Evolutionary conservation across 2,329 filamentous ascomycete species (phyloP).

Genomic region (Colletotrichum coccodes): DNA sequence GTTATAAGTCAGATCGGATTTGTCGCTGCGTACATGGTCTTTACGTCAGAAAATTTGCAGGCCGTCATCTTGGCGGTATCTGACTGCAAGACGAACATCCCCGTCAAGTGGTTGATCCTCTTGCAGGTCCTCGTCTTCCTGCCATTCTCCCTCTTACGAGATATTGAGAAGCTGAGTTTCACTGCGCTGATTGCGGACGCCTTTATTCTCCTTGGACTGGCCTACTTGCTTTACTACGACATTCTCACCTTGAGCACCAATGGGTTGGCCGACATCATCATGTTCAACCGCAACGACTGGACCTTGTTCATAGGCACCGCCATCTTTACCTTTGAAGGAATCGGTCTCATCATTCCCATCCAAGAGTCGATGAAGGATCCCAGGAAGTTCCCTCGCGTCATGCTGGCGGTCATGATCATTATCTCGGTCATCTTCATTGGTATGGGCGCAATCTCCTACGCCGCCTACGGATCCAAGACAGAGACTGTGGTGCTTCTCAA

Average conservation of each 20-base stretch:
- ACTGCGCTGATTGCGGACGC: conserved; percentile 93
- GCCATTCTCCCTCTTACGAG: conserved; percentile 90
- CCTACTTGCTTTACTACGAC: conserved; percentile 97
- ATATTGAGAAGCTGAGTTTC: conserved; percentile 97
- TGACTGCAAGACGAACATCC: conserved; percentile 85
- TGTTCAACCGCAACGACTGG: conserved; percentile 94
- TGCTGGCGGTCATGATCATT: conserved; percentile 92
- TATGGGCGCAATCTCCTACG: conserved; percentile 94
- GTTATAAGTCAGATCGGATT: conserved; percentile 97
- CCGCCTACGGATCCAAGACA: conserved; percentile 93
- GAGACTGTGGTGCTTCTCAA: conserved; percentile 98
- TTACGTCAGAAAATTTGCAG: conserved; percentile 94
- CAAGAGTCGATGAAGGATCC: conserved; percentile 87
- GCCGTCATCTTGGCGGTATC: conserved; percentile 94
- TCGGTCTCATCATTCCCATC: conserved; percentile 80
- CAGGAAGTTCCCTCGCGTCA: conserved; percentile 87
- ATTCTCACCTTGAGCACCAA: conserved; percentile 81
- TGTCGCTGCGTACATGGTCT: conserved; percentile 94
- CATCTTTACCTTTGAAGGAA: conserved; percentile 87
- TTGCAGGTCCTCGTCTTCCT: conserved; percentile 97
- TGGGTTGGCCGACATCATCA: conserved; percentile 85
- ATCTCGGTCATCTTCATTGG: conserved; percentile 91
- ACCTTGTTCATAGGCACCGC: conserved; percentile 98
- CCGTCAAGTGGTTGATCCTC: conserved; percentile 89
- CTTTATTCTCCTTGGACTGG: conserved; percentile 91